Conservation (phyloP, 495 filamentous ascomycete genomes). For the Penicillium cinerascens region DNA sequence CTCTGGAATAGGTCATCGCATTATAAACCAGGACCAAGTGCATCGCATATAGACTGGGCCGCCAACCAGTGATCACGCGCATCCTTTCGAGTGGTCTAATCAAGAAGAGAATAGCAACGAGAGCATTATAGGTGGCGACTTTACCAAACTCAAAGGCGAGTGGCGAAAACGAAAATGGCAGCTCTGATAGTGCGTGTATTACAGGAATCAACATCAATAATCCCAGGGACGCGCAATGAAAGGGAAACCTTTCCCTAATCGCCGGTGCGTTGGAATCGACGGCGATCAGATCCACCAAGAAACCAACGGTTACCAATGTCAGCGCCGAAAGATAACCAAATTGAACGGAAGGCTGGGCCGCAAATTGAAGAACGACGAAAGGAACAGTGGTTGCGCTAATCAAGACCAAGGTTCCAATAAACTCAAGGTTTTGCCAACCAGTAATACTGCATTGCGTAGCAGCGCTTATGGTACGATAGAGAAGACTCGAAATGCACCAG, state of each 20-base stretch:
- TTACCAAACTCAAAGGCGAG: slow-evolving; percentile 1
- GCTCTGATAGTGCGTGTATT: slow-evolving; percentile 5
- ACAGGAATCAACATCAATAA: slow-evolving; percentile 5
- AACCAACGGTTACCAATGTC: background rate
- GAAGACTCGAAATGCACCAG: slow-evolving; percentile 3
- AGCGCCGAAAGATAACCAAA: slow-evolving; percentile 5
- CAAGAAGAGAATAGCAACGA: background rate
- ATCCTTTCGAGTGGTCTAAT: slow-evolving; percentile 7
- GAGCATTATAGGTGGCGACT: background rate
- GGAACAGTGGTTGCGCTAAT: slow-evolving; percentile 4
- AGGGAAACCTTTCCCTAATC: slow-evolving; percentile 4
- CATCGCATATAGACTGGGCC: slow-evolving; percentile 9
- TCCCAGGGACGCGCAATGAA: slow-evolving; percentile 5
- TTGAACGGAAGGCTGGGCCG: background rate
- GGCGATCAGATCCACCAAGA: slow-evolving; percentile 5
- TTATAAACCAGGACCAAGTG: slow-evolving; percentile 5
- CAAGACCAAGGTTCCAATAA: background rate
- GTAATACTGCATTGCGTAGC: background rate
- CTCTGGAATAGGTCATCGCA: slow-evolving; percentile 1
- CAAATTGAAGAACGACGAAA: slow-evolving; percentile 3
- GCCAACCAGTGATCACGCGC: slow-evolving; percentile 2
- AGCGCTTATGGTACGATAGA: slow-evolving; percentile 1
- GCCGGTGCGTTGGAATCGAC: background rate
- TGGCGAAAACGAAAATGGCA: background rate
- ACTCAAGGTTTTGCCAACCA: slow-evolving; percentile 5